Base-by-base conservation (phyloP, 2,329 filamentous ascomycete species). In the Exserohilum turcica region DNA sequence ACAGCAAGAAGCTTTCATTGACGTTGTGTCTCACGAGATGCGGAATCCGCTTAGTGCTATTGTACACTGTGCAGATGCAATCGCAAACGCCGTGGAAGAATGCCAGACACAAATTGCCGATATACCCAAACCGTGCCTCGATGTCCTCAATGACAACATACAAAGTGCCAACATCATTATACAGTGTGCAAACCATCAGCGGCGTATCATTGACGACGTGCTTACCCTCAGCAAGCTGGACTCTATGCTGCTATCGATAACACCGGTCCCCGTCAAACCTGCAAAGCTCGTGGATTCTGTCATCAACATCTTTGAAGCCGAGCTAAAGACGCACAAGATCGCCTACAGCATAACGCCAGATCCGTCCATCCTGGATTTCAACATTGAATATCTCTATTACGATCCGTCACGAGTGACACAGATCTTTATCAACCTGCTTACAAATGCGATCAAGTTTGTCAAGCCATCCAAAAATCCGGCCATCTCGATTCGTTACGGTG, bases 341-440 rank as follows among this genome's bases (percentile, higher is more conserved):
- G 48, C 60, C 3, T 70, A 68, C 27, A 60, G 46, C 7, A 56
- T 76, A 6, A 49, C 59, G n/a, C 61, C 75, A 3, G 76, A 79
- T 32, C 54, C 63, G 2, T 76, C 76, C 0, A 70, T 78, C 29
- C 36, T 63, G 3, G 54, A 70, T 5, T 58, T 79, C 6, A 59
- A 59, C 3, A 66, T 78, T 9, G 72, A 76, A 16, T 70, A 74
- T 53, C 64, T 79, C 3, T 66, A 75, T 16, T 59, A 79, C 0
- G 78, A 80, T 52, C 74, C 76, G 0, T 76, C 71, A 29, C 68
- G 77, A 18, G 62, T 79, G 8, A 72, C 78, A 0, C 92, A 96
- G 66, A 91, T 96, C 53, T 84, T 93, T 39, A 91, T 88, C 8
- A 93, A 92, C 65, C 77, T 93, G 3, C 77, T 93, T 15, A 91